phyloP scores from a whole-genome alignment of 2,329 filamentous ascomycete genomes.

The Hymenoscyphus repandus region DNA sequence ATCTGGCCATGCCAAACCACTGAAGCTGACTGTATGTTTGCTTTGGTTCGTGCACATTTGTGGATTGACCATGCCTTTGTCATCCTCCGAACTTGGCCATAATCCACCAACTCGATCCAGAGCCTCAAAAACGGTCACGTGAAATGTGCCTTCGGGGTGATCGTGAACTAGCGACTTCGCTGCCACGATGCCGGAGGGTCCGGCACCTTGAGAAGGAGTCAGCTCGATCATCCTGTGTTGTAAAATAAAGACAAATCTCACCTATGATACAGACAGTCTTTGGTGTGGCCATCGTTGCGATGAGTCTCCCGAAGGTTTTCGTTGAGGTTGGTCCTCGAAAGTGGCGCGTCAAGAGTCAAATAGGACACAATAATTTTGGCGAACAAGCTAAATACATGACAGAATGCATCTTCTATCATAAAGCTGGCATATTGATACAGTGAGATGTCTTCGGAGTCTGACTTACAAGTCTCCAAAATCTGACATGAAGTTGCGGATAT shows the following conservation, averaged over 20 bases:
- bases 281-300: neutral
- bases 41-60: slow-evolving; percentile 72
- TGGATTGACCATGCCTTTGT: slow-evolving; percentile 52
- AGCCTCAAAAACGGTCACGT: slow-evolving; percentile 66
- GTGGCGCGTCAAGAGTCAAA: too few species aligned
- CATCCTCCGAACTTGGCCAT: slow-evolving; percentile 57
- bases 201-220: slow-evolving; percentile 47
- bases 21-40: slow-evolving; percentile 67
- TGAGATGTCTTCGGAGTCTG: too few species aligned
- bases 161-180: slow-evolving; percentile 68
- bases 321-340: too few species aligned
- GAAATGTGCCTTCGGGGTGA: slow-evolving; percentile 49
- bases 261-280: slow-evolving; percentile 22
- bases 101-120: slow-evolving; percentile 65
- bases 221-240: neutral
- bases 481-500: too few species aligned
- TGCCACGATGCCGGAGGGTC: slow-evolving; percentile 62
- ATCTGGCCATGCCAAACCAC: slow-evolving; percentile 66
- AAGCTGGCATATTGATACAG: too few species aligned
- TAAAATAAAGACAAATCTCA: slow-evolving; percentile 4
- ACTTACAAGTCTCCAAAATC: too few species aligned
- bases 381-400: too few species aligned
- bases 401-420: too few species aligned
- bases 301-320: too few species aligned
- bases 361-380: too few species aligned